phyloP scores from a whole-genome alignment of 306 rosid genomes.

The Vigna unguiculata region DNA sequence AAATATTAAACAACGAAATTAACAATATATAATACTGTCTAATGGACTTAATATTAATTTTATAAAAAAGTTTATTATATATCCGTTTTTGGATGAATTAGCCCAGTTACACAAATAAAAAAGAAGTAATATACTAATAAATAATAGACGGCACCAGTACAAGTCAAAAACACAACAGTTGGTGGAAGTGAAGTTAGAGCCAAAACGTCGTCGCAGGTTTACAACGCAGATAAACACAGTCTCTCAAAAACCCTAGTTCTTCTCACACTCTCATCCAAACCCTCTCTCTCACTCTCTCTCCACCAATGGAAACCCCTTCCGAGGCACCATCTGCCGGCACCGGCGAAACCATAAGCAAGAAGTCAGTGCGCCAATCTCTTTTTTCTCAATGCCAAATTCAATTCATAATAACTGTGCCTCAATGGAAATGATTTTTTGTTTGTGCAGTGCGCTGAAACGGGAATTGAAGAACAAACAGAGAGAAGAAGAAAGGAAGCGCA shows the following conservation, averaged over 20 bases:
- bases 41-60: too few relatives aligned
- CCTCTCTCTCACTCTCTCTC: neutral
- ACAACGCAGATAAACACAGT: neutral
- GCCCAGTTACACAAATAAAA: too few relatives aligned
- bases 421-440: neutral
- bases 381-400: neutral
- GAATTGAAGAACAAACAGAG: constrained; percentile 19
- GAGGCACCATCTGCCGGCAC: constrained; percentile 26
- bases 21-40: too few relatives aligned
- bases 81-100: too few relatives aligned
- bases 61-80: too few relatives aligned
- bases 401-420: neutral
- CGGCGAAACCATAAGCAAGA: constrained; percentile 52
- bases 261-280: too few relatives aligned
- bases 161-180: neutral
- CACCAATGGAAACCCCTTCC: constrained; percentile 19
- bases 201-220: neutral
- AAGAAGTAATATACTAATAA: too few relatives aligned
- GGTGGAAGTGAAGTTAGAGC: neutral
- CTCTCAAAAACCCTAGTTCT: neutral
- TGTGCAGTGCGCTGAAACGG: constrained; percentile 19
- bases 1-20: too few relatives aligned
- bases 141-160: too few relatives aligned
- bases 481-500: constrained; percentile 26
- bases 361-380: constrained; percentile 28